Evolutionary conservation across 768 basidiomycete genomes (phyloP).

Genomic region (Terana coerulea): DNA sequence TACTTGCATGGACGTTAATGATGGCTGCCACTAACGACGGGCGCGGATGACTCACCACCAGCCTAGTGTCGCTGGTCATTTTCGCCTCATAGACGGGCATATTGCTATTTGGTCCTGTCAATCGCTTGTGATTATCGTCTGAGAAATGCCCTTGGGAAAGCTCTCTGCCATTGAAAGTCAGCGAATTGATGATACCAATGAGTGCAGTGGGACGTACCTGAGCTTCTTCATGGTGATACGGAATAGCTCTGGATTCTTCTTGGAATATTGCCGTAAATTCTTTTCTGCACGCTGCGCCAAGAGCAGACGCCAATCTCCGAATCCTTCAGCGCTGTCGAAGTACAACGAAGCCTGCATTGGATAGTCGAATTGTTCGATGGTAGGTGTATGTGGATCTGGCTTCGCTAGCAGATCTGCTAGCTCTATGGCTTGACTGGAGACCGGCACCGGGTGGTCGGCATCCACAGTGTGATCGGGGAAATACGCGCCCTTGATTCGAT

Average conservation of each 20-base stretch:
- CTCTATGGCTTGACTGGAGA: neutral
- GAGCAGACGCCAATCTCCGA: conserved; percentile 64
- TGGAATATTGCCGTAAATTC: conserved; percentile 44
- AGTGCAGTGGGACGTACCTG: conserved; percentile 28
- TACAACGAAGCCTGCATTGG: conserved; percentile 58
- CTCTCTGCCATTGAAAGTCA: conserved; percentile 39
- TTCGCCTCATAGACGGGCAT: conserved; percentile 69
- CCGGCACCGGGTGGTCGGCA: neutral
- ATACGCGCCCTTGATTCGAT: conserved; percentile 9
- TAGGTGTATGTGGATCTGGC: too few relatives aligned
- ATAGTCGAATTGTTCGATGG: conserved; percentile 20
- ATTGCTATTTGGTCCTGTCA: conserved; percentile 39
- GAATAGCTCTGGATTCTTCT: conserved; percentile 43
- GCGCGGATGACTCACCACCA: conserved; percentile 16
- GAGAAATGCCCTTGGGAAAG: conserved; percentile 70
- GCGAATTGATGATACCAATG: neutral
- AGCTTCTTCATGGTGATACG: conserved; percentile 64
- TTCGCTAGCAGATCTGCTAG: neutral
- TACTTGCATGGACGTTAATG: conserved; percentile 17
- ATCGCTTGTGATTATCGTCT: conserved; percentile 59
- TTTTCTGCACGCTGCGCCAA: conserved; percentile 47
- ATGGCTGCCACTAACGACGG: neutral
- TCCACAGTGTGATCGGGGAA: neutral
- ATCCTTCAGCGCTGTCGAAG: conserved; percentile 53
- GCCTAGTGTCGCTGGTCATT: conserved; percentile 38